phyloP scores from a whole-genome alignment of 2,329 filamentous ascomycete species.

The Penicillium sp. region DNA sequence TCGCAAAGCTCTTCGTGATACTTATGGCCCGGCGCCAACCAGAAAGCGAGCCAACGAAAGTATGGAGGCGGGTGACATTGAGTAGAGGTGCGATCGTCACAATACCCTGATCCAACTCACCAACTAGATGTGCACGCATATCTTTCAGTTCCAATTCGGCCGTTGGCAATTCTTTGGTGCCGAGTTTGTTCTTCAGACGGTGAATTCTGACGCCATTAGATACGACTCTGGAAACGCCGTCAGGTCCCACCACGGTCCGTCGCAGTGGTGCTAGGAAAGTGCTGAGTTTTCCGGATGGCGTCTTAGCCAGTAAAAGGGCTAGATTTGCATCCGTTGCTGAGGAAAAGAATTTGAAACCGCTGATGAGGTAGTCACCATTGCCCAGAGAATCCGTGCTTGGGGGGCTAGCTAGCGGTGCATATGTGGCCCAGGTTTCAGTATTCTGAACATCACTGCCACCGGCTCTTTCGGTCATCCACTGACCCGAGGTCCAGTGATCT shows the following conservation, averaged over 20 bases:
- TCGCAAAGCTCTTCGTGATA: slow-evolving; percentile 44
- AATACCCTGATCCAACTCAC: slow-evolving; percentile 64
- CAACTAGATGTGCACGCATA: slow-evolving; percentile 66
- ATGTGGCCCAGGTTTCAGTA: slow-evolving; percentile 62
- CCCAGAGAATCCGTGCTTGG: slow-evolving; percentile 13
- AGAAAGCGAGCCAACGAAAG: slow-evolving; percentile 39
- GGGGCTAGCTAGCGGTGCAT: slow-evolving; percentile 22
- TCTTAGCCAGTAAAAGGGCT: slow-evolving; percentile 63
- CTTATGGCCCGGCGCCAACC: slow-evolving; percentile 42
- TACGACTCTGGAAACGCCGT: slow-evolving; percentile 36
- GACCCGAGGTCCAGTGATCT: slow-evolving; percentile 37
- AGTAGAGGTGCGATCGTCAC: slow-evolving; percentile 66
- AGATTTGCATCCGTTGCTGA: slow-evolving; percentile 64
- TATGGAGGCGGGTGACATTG: slow-evolving; percentile 59
- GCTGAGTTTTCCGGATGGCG: slow-evolving; percentile 52
- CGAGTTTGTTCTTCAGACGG: slow-evolving; percentile 70
- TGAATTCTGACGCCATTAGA: slow-evolving; percentile 65
- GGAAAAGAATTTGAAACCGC: slow-evolving; percentile 71
- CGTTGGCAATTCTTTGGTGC: slow-evolving; percentile 61
- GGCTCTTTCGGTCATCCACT: slow-evolving; percentile 66
- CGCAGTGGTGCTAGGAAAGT: slow-evolving; percentile 65
- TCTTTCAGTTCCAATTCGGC: slow-evolving; percentile 66
- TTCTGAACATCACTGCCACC: slow-evolving; percentile 68
- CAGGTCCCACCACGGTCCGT: slow-evolving; percentile 26
- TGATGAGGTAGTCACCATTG: slow-evolving; percentile 45